Evolutionary conservation across 805 yeast species (phyloP).

Genomic region (Jamesozyma rosinii): DNA sequence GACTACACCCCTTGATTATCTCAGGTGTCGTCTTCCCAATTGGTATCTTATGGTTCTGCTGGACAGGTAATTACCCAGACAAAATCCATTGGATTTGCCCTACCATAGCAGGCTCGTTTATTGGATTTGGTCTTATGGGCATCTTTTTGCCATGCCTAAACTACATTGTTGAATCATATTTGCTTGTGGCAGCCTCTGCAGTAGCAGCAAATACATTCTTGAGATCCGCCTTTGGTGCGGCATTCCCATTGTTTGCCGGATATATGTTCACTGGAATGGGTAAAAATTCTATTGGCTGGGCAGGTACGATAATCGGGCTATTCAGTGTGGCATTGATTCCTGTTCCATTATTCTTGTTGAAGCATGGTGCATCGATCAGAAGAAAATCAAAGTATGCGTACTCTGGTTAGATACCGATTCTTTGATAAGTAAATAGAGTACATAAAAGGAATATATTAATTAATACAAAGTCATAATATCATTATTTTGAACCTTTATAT

Average conservation of each 20-base stretch:
- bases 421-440: too few species aligned
- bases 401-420: not conserved
- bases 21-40: slow-evolving; percentile 65
- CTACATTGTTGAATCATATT: slow-evolving; percentile 64
- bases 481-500: too few species aligned
- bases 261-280: slow-evolving; percentile 64
- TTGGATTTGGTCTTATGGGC: slow-evolving; percentile 59
- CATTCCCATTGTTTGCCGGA: slow-evolving; percentile 61
- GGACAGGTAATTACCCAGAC: slow-evolving; percentile 74
- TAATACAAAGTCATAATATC: too few species aligned
- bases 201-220: slow-evolving; percentile 64
- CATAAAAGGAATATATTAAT: too few species aligned
- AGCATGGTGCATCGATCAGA: slow-evolving; percentile 50
- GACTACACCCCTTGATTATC: slow-evolving; percentile 65
- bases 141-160: slow-evolving; percentile 63
- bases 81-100: slow-evolving; percentile 76
- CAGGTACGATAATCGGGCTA: slow-evolving; percentile 61
- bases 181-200: slow-evolving; percentile 69
- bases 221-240: slow-evolving; percentile 60
- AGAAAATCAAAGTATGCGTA: slow-evolving; percentile 48
- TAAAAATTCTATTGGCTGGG: slow-evolving; percentile 50
- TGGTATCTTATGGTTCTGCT: slow-evolving; percentile 78
- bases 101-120: slow-evolving; percentile 50
- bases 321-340: slow-evolving; percentile 50
- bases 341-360: slow-evolving; percentile 58